phyloP scores from a whole-genome alignment of 108 stramenopile species.

The Nitzschia palea region DNA sequence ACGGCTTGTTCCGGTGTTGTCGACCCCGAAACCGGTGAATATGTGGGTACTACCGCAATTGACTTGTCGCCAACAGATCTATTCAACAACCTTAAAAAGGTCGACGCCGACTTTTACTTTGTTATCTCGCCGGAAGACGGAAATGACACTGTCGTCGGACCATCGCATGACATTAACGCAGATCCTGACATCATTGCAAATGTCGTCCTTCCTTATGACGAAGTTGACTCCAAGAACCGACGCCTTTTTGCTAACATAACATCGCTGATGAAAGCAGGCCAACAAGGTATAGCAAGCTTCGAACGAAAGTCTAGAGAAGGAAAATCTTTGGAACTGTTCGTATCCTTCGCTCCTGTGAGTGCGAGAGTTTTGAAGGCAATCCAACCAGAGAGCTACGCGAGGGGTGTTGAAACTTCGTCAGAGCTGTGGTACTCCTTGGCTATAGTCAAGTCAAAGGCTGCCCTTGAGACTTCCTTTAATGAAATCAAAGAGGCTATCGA shows the following conservation, averaged over 20 bases:
- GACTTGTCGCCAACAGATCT: slow-evolving; percentile 24
- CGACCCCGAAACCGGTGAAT: slow-evolving; percentile 30
- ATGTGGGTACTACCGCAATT: slow-evolving; percentile 17
- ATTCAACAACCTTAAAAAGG: neutral
- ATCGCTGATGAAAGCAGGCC: slow-evolving; percentile 14
- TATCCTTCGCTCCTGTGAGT: slow-evolving; percentile 23
- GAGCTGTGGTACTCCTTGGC: slow-evolving; percentile 30
- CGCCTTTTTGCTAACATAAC: slow-evolving; percentile 6
- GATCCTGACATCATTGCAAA: slow-evolving; percentile 5
- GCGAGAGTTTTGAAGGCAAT: slow-evolving; percentile 12
- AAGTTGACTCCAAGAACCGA: neutral
- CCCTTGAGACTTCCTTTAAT: neutral
- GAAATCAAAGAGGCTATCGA: slow-evolving; percentile 17
- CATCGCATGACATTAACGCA: neutral
- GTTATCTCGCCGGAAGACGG: slow-evolving; percentile 18
- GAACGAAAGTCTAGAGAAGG: slow-evolving; percentile 18
- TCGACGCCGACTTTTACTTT: slow-evolving; percentile 7
- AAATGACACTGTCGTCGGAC: slow-evolving; percentile 1
- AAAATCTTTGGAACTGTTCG: neutral
- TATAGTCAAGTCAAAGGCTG: slow-evolving; percentile 7
- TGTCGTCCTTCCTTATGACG: slow-evolving; percentile 16
- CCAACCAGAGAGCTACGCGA: slow-evolving; percentile 19
- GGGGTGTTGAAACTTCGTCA: slow-evolving; percentile 16
- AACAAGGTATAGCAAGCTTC: slow-evolving; percentile 1
- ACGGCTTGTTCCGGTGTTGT: slow-evolving; percentile 24